Percentiles rank a stretch among this genome's conserved stretches.
Evolutionary conservation across 139 green algal species (phyloP).

Genomic region (Volvox reticuliferus): DNA sequence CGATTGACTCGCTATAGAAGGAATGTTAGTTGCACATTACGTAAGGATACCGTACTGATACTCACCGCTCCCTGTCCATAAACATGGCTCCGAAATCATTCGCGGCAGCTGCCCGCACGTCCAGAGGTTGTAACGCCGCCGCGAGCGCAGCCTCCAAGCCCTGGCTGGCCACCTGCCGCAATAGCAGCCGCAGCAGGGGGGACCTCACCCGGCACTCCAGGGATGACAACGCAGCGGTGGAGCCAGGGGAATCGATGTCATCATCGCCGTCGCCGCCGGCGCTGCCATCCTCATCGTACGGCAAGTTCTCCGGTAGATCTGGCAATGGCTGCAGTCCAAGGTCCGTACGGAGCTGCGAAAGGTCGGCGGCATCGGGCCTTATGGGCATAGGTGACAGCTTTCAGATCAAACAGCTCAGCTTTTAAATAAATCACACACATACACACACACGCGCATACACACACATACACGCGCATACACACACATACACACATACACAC

Average conservation of each 20-base stretch:
- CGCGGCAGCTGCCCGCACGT: constrained; percentile 43
- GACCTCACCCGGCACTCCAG: constrained; percentile 41
- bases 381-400: too few relatives aligned
- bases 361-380: too few relatives aligned
- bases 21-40: too few relatives aligned
- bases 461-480: background rate
- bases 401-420: too few relatives aligned
- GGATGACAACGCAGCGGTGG: background rate
- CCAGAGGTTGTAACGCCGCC: constrained; percentile 50
- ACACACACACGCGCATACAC: background rate
- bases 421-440: background rate
- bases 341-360: background rate
- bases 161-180: constrained; percentile 48
- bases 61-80: constrained; percentile 18
- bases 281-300: background rate
- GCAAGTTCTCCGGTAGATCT: background rate
- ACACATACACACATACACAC: background rate
- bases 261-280: background rate
- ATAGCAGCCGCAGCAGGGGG: constrained; percentile 62
- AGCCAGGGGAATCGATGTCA: background rate
- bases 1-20: too few relatives aligned
- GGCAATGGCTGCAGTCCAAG: background rate
- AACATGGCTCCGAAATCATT: constrained; percentile 62
- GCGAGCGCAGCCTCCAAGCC: constrained; percentile 38
- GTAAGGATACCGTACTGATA: too few relatives aligned